Conservation (phyloP, 306 rosid species). For the Cicer cuneatum region DNA sequence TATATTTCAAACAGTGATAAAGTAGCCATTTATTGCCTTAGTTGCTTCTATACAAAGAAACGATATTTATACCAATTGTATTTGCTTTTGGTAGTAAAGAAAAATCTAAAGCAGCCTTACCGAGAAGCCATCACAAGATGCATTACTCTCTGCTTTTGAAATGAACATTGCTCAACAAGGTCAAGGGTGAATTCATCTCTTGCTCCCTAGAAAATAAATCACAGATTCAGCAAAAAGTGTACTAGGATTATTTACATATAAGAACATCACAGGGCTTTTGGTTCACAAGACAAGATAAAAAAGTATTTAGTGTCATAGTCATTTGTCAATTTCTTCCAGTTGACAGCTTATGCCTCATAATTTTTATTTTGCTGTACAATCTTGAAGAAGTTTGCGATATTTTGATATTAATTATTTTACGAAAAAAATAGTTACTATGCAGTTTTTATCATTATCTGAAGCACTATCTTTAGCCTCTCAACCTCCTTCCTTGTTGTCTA, state of each 20-base stretch:
- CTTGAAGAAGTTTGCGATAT: constrained; percentile 22
- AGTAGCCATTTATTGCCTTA: neutral
- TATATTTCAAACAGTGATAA: neutral
- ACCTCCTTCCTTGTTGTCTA: constrained; percentile 21
- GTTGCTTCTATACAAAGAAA: neutral
- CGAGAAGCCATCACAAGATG: constrained; percentile 89
- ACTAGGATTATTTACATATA: constrained; percentile 14
- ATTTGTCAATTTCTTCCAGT: constrained; percentile 28
- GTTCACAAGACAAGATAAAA: constrained; percentile 12
- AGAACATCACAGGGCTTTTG: constrained; percentile 9
- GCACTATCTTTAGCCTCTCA: constrained; percentile 16
- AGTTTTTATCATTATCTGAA: constrained; percentile 6
- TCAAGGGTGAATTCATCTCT: constrained; percentile 93
- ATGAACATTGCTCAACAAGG: constrained; percentile 91
- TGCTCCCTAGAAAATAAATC: constrained; percentile 62
- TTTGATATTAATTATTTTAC: constrained; percentile 4
- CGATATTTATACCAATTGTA: neutral
- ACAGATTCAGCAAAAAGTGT: constrained; percentile 37
- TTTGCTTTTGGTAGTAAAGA: constrained; percentile 23
- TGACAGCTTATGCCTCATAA: constrained; percentile 29
- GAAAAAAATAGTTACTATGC: neutral
- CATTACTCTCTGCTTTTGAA: constrained; percentile 93
- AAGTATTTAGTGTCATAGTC: neutral
- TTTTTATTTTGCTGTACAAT: constrained; percentile 5
- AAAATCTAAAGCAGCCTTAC: constrained; percentile 58